Evolutionary conservation across 1,284 basidiomycete genomes (phyloP).

Genomic region (Phellopilus nigrolimitatus): DNA sequence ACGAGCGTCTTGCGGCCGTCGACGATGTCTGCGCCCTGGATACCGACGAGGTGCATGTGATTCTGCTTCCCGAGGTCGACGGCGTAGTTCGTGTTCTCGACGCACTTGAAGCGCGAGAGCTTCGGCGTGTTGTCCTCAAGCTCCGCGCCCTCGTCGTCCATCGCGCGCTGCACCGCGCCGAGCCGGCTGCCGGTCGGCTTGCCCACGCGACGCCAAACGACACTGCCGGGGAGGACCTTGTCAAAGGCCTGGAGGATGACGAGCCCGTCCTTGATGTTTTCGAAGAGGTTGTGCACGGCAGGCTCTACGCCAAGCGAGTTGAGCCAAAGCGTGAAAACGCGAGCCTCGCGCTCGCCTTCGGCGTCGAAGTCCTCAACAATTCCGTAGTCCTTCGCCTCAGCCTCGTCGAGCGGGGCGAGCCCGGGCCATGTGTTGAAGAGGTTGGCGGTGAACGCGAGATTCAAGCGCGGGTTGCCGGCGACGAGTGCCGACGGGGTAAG

Average conservation of each 20-base stretch:
- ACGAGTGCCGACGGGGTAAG: slow-evolving; percentile 89
- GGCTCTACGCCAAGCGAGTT: slow-evolving; percentile 97
- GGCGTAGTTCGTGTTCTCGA: slow-evolving; percentile 97
- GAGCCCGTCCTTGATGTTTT: slow-evolving; percentile 90
- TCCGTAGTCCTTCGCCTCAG: slow-evolving; percentile 79
- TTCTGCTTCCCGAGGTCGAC: slow-evolving; percentile 92
- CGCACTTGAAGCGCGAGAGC: slow-evolving; percentile 92
- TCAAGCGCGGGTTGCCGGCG: slow-evolving; percentile 95
- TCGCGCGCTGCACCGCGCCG: slow-evolving; percentile 39
- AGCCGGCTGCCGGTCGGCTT: slow-evolving; percentile 68
- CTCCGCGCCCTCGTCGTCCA: slow-evolving; percentile 57
- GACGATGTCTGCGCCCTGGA: slow-evolving; percentile 96
- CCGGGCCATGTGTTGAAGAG: slow-evolving; percentile 98
- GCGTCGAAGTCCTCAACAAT: slow-evolving; percentile 97
- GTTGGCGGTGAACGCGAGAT: slow-evolving; percentile 97
- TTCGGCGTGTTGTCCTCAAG: slow-evolving; percentile 78
- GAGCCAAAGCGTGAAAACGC: slow-evolving; percentile 97
- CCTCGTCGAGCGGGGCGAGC: slow-evolving; percentile 87
- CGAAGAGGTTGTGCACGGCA: slow-evolving; percentile 93
- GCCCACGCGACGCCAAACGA: slow-evolving; percentile 90
- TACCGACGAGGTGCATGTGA: slow-evolving; percentile 94
- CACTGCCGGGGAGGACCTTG: slow-evolving; percentile 88
- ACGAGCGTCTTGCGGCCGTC: slow-evolving; percentile 90
- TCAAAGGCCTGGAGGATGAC: slow-evolving; percentile 95
- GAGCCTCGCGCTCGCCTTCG: slow-evolving; percentile 95